phyloP scores from a whole-genome alignment of 306 rosid species.

The Dalbergia cultrata region DNA sequence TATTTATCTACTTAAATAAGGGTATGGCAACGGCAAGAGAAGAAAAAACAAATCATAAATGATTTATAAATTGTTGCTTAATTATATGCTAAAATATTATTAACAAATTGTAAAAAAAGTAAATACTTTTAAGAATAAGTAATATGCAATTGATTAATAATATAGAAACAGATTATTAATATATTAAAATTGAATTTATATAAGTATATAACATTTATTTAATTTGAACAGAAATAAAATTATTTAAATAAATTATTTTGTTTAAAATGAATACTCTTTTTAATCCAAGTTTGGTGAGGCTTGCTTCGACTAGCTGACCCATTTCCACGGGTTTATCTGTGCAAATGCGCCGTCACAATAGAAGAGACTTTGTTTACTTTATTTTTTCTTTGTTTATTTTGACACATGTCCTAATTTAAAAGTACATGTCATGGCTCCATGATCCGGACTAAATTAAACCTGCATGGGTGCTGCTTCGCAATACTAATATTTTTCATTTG shows the following conservation, averaged over 20 bases:
- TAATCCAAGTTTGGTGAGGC: neutral
- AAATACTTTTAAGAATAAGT: neutral
- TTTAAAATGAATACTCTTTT: neutral
- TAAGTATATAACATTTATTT: too few species aligned
- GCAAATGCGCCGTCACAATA: neutral
- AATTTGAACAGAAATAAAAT: neutral
- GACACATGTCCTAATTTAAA: neutral
- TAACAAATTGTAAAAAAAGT: too few species aligned
- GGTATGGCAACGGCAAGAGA: neutral
- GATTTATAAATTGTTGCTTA: too few species aligned
- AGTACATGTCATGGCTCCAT: neutral
- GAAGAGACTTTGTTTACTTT: neutral
- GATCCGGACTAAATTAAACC: neutral
- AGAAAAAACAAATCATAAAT: too few species aligned
- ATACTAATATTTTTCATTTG: neutral
- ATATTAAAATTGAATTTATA: too few species aligned
- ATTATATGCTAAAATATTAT: too few species aligned
- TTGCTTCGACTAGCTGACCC: neutral
- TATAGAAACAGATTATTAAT: neutral
- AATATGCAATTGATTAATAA: neutral
- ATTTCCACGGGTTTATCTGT: neutral
- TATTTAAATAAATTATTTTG: neutral
- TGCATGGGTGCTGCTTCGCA: neutral
- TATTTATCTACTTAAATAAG: neutral
- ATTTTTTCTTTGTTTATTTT: neutral